phyloP scores from a whole-genome alignment of 208 protist genomes.

The Phytomonas sp. region DNA sequence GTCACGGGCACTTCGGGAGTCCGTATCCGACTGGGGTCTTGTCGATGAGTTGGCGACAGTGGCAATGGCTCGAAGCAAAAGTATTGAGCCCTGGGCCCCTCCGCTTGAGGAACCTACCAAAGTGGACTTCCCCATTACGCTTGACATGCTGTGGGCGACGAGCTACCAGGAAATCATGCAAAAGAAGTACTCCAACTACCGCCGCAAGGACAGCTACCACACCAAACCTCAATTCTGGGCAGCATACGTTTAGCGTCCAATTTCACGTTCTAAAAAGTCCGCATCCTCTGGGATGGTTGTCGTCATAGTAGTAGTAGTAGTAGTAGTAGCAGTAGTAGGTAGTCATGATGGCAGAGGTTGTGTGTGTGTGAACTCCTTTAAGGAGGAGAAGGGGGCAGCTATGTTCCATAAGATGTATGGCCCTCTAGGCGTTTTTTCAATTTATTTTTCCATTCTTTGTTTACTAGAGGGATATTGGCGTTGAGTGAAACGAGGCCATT shows the following conservation, averaged over 20 bases:
- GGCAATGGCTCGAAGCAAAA: conserved; percentile 57
- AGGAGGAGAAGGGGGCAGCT: background rate
- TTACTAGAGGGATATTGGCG: background rate
- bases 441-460: background rate
- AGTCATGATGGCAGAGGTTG: background rate
- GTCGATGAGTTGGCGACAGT: conserved; percentile 67
- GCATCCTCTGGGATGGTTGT: background rate
- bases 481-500: background rate
- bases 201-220: conserved; percentile 80
- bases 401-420: background rate
- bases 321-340: background rate
- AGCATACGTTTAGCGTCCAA: conserved; percentile 50
- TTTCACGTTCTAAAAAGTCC: background rate
- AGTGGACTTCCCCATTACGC: conserved; percentile 79
- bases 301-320: background rate
- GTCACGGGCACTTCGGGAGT: conserved; percentile 72
- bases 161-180: conserved; percentile 85
- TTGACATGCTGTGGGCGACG: conserved; percentile 85
- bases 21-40: conserved; percentile 68
- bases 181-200: conserved; percentile 71
- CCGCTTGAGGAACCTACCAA: conserved; percentile 84
- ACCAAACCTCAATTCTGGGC: conserved; percentile 80
- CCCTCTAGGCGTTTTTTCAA: background rate
- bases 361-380: background rate
- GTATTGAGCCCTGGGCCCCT: conserved; percentile 86